Conservation (phyloP, 106 monocot species). For the Cymbidium sinense region DNA sequence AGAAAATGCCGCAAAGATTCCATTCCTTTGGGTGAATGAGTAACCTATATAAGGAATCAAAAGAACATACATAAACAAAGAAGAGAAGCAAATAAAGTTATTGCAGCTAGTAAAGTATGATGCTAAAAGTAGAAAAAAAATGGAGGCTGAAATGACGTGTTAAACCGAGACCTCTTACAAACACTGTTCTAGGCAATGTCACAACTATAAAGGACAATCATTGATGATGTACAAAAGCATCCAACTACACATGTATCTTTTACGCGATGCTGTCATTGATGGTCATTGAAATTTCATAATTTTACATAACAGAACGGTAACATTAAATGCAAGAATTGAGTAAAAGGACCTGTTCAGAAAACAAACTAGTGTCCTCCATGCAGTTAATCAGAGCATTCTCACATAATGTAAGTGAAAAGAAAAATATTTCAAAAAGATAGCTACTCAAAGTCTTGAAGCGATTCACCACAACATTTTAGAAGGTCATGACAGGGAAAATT, state of each 20-base stretch:
- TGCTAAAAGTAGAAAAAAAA: not conserved
- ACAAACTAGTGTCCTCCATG: not conserved
- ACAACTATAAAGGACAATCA: not conserved
- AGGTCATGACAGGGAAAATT: not conserved
- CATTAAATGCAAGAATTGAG: not conserved
- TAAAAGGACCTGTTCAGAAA: not conserved
- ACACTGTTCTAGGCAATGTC: not conserved
- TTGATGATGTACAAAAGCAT: not conserved
- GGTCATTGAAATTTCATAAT: not conserved
- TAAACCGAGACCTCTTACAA: not conserved
- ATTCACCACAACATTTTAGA: not conserved
- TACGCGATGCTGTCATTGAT: not conserved
- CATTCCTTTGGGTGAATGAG: conserved; percentile 90
- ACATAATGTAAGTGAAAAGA: not conserved
- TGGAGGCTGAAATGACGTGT: not conserved
- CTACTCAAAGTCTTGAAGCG: not conserved
- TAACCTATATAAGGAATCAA: conserved; percentile 43
- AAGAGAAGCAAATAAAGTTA: not conserved
- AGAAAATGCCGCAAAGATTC: conserved; percentile 74
- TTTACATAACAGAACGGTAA: not conserved
- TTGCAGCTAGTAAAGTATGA: not conserved
- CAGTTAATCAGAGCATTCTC: not conserved
- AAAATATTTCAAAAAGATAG: conserved; percentile 1
- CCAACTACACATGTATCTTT: not conserved
- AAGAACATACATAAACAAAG: not conserved